A percentile compares a stretch with the other conserved stretches of the same genome.
These are phyloP conservation scores for Stephania cephalantha DNA, from an alignment of 164 flowering plant species.

Conservation along the genomic window DNA sequence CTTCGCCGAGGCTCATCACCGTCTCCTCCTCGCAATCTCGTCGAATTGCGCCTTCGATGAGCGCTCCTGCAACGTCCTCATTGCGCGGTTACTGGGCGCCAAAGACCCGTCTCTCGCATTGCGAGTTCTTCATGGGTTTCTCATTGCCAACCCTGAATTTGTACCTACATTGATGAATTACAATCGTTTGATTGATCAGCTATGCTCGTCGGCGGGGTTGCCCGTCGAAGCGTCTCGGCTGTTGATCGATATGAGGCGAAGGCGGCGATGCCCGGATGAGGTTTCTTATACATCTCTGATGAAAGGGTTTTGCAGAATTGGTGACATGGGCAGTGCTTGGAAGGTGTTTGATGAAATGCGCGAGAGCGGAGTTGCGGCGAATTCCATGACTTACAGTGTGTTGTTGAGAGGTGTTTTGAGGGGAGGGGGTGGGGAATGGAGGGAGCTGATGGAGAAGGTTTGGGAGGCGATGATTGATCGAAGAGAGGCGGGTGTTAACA, in stretches of 20 bases:
- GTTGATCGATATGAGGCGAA: slow-evolving; percentile 46
- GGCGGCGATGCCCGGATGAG: slow-evolving; percentile 55
- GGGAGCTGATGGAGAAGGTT: slow-evolving; percentile 45
- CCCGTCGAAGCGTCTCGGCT: slow-evolving; percentile 41
- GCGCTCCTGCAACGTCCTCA: slow-evolving; percentile 75
- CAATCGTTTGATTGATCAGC: slow-evolving; percentile 68
- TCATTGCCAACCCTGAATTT: slow-evolving; percentile 42
- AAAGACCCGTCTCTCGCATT: slow-evolving; percentile 34
- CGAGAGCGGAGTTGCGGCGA: slow-evolving; percentile 40
- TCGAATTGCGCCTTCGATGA: slow-evolving; percentile 53
- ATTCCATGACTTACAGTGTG: slow-evolving; percentile 70
- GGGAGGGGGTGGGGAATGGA: slow-evolving; percentile 36
- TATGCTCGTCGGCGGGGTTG: slow-evolving; percentile 27
- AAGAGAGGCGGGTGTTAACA: slow-evolving; percentile 35
- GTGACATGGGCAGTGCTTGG: slow-evolving; percentile 42
- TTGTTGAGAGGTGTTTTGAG: slow-evolving; percentile 54
- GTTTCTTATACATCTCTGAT: slow-evolving; percentile 73
- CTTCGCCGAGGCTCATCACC: slow-evolving; percentile 69
- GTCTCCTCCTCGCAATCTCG: slow-evolving; percentile 34
- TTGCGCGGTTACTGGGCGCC: slow-evolving; percentile 64
- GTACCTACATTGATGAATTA: slow-evolving; percentile 68
- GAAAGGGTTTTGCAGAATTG: slow-evolving; percentile 48
- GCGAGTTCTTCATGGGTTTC: slow-evolving; percentile 33
- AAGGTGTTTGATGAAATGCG: slow-evolving; percentile 80
- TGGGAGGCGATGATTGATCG: slow-evolving; percentile 57